These are phyloP conservation scores for Borovskyia barvae DNA, from an alignment of 208 protist species.

Conservation along the genomic window DNA sequence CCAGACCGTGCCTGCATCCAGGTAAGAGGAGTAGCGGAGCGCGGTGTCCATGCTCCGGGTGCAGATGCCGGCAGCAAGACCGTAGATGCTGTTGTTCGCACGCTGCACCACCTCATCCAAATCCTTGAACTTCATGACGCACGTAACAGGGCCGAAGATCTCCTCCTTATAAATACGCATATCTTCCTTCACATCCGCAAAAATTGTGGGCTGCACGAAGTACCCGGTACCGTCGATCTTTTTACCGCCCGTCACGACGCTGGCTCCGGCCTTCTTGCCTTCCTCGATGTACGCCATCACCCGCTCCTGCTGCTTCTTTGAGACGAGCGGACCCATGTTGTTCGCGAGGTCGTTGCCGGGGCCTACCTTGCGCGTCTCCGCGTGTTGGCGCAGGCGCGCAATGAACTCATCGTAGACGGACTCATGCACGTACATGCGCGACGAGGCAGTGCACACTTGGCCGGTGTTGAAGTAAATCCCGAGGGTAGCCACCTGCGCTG, in stretches of 20 bases:
- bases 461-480: constrained; percentile 85
- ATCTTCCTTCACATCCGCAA: constrained; percentile 65
- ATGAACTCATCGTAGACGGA: constrained; percentile 82
- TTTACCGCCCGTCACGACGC: constrained; percentile 56
- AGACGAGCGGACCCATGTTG: constrained; percentile 72
- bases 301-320: constrained; percentile 64
- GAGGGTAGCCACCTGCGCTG: constrained; percentile 45
- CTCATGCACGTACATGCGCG: constrained; percentile 84
- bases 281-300: constrained; percentile 75
- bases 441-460: constrained; percentile 85
- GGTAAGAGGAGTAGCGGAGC: constrained; percentile 40
- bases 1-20: constrained; percentile 87
- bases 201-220: constrained; percentile 87
- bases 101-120: constrained; percentile 76
- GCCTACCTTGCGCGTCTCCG: constrained; percentile 53
- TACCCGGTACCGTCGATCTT: constrained; percentile 58
- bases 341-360: constrained; percentile 47
- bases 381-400: constrained; percentile 37
- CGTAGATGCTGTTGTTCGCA: constrained; percentile 81
- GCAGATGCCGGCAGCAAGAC: constrained; percentile 84
- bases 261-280: constrained; percentile 77
- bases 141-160: constrained; percentile 90
- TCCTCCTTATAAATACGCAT: constrained; percentile 83
- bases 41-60: constrained; percentile 70
- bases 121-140: constrained; percentile 80